A percentile compares a stretch with the other conserved stretches of the same genome.
These are phyloP conservation scores for Cinnamomum chago DNA, from an alignment of 164 flowering plant species.

Conservation along the genomic window DNA sequence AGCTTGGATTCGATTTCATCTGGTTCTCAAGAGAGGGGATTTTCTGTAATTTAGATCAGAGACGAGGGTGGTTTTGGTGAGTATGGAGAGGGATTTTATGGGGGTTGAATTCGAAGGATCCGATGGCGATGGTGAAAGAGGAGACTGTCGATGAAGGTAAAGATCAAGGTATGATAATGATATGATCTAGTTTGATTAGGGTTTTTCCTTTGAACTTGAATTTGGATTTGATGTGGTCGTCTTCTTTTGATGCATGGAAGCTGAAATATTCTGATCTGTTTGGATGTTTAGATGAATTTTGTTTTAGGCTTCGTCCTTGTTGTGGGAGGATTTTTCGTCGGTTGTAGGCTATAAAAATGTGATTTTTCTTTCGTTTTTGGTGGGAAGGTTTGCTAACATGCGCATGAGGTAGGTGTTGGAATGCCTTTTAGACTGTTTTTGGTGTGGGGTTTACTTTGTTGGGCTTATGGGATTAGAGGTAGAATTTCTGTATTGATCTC, in stretches of 20 bases:
- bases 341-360: background rate
- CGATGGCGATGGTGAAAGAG: conserved; percentile 29
- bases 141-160: conserved; percentile 28
- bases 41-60: conserved; percentile 9
- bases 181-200: background rate
- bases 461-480: background rate
- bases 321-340: too few relatives aligned
- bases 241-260: background rate
- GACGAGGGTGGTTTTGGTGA: background rate
- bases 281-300: too few relatives aligned
- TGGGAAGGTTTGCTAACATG: background rate
- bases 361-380: background rate
- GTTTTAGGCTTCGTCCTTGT: too few relatives aligned
- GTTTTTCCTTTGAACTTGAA: background rate
- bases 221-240: background rate
- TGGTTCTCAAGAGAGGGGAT: background rate
- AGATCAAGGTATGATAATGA: conserved; percentile 24
- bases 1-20: background rate
- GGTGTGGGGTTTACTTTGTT: background rate
- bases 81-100: conserved; percentile 61
- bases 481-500: too few relatives aligned
- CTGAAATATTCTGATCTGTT: too few relatives aligned
- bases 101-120: conserved; percentile 39
- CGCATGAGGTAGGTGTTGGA: background rate
- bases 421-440: background rate